Evolutionary conservation across 768 basidiomycete genomes (phyloP), one percentile per base, ranked within the genome.

Genomic region (Jaapia argillacea): DNA sequence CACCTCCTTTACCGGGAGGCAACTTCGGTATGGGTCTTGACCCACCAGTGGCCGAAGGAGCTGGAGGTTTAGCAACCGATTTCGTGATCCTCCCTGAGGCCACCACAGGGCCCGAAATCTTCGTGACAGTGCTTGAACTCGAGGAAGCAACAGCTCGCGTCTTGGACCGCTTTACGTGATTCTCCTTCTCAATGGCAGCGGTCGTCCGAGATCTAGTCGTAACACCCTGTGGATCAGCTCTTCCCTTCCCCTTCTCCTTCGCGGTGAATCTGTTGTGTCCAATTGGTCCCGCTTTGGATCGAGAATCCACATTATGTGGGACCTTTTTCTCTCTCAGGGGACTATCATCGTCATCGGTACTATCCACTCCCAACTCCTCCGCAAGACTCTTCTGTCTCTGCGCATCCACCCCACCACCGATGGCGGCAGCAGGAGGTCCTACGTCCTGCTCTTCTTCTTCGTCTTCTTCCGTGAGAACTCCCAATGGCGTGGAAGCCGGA

Each of bases 301-400:
- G 46, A 24, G 54, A 55, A 46, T 58, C 54, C 23, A 51, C 42
- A 35, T 72, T 68, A n/a, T 60, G 52, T 43, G 57, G 57, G 3
- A 63, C 51, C 49, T 64, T 71, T 58, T 67, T 75, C 46, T 79
- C 75, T 45, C 72, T 64, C 36, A 77, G 54, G 0, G 79, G 77
- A n/a, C 66, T 71, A 39, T 75, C 74, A 3, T 72, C 60, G 23
- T 58, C 58, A 33, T 50, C 48, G n/a, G n/a, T n/a, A n/a, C n/a
- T n/a, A 13, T 43, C 40, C 23, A 49, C 54, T 23, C 45, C 50
- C 4, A 51, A 47, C 18, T 41, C 48, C 13, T 48, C 42, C 24
- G 46, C 48, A 12, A 24, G 21, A 6, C 42, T 41, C 20, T 25
- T 50, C 31, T 47, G 49, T 22, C 48, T 49, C 50, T 75, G 71